Percentiles rank a stretch among this genome's conserved stretches.
Conservation (phyloP, 2,329 filamentous ascomycete genomes). For the Exophiala sp. region DNA sequence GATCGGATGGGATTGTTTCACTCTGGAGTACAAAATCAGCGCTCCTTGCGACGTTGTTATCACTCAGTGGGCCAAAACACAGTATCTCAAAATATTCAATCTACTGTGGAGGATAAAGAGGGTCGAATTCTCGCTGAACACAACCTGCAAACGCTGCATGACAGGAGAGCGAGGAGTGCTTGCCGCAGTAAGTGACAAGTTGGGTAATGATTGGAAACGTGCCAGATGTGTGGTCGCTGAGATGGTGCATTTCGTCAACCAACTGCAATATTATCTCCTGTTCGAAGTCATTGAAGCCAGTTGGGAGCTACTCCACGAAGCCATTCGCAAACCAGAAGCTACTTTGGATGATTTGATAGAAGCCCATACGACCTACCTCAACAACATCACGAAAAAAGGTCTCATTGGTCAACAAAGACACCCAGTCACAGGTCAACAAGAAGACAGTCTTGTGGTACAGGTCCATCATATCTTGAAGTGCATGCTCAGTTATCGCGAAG, state of each 20-base stretch:
- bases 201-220: conserved; percentile 80
- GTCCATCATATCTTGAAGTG: conserved; percentile 87
- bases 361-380: conserved; percentile 86
- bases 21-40: conserved; percentile 96
- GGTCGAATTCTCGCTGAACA: conserved; percentile 87
- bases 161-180: conserved; percentile 91
- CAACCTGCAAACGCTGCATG: conserved; percentile 93
- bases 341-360: conserved; percentile 93
- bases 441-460: conserved; percentile 82
- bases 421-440: conserved; percentile 49
- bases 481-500: conserved; percentile 92
- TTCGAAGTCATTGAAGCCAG: conserved; percentile 98
- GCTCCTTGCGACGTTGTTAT: conserved; percentile 95
- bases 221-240: conserved; percentile 87
- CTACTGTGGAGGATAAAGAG: conserved; percentile 98
- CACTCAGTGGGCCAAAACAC: conserved; percentile 88
- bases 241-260: conserved; percentile 97
- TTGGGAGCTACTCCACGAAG: conserved; percentile 84
- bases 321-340: conserved; percentile 77
- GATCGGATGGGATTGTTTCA: conserved; percentile 99
- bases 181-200: conserved; percentile 67
- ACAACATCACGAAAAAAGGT: conserved; percentile 92
- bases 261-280: conserved; percentile 96
- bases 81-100: conserved; percentile 99
- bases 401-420: conserved; percentile 68